Base-by-base conservation (phyloP, 2,329 filamentous ascomycete species). In the Albophoma yamanashiensis region DNA sequence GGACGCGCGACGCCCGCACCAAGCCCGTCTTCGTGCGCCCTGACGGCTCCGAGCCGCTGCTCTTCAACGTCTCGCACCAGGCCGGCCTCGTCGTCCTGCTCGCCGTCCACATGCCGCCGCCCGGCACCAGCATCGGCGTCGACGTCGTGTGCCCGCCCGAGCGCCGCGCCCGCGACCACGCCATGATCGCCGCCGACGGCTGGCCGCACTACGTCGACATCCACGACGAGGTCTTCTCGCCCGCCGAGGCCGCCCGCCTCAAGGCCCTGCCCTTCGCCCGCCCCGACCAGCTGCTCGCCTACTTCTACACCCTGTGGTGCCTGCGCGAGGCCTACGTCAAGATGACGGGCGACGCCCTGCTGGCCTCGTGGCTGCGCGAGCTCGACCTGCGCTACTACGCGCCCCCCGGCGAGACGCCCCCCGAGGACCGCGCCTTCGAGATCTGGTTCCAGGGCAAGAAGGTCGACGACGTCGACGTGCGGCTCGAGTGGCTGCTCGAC, bases 261-360 rank as follows among this genome's bases (percentile, higher is more conserved):
- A 87, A 87, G 70, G 64, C 68, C 57, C 67, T 77, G 56, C 66
- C 74, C 17, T 67, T 73, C 34, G 62, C 40, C 4, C 57, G 55
- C 38, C 61, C 60, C 22, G 86, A 88, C 62, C 79, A 75, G 27
- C 86, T 86, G 68, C 75, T 92, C 36, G 79, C 88, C 6, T 79
- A 82, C 58, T 93, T 93, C 69, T 93, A 92, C 70, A 82, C 88
- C 1, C 83, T 89, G 61, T 93, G 89, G 87, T 90, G 87, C 70
- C 80, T 91, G 71, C 86, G 90, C 66, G 89, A 93, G 75, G 86
- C 89, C 0, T 92, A 90, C 70, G 86, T 92, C 72, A 93, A 92
- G 81, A 85, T 93, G 76, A 89, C 88, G 38, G 89, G 89, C 34
- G 88, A 92, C 67, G 89, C 88, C 0, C 77, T 93, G 61, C 77